These are phyloP conservation scores for Colletotrichum somersetense DNA, from an alignment of 2,329 filamentous ascomycete species.

Conservation along the genomic window DNA sequence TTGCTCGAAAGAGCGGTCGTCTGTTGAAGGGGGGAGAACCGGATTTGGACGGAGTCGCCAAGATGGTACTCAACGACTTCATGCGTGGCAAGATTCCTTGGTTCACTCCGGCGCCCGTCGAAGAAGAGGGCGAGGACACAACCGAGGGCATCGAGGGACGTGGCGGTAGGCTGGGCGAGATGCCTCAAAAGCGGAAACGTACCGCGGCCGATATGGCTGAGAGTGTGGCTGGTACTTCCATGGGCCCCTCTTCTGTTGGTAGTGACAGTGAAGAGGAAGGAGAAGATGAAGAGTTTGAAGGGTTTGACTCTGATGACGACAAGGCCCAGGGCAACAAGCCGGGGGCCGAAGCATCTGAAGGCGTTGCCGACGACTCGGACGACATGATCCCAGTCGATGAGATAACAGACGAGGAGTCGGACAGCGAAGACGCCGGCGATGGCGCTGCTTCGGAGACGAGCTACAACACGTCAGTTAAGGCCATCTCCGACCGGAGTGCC, in stretches of 20 bases:
- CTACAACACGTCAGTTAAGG: constrained; percentile 41
- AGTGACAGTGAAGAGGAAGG: constrained; percentile 46
- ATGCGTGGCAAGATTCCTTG: constrained; percentile 95
- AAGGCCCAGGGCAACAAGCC: constrained; percentile 49
- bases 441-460: constrained; percentile 38
- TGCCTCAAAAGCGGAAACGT: constrained; percentile 82
- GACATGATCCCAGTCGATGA: constrained; percentile 40
- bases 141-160: constrained; percentile 73
- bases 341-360: constrained; percentile 34
- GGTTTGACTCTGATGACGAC: constrained; percentile 60
- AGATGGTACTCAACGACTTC: constrained; percentile 98
- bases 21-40: constrained; percentile 93
- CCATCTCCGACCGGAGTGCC: constrained; percentile 34
- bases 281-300: constrained; percentile 59
- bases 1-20: constrained; percentile 89
- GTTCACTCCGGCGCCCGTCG: constrained; percentile 85
- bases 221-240: constrained; percentile 55
- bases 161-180: constrained; percentile 85
- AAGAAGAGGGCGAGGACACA: constrained; percentile 64
- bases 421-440: constrained; percentile 34
- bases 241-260: constrained; percentile 46
- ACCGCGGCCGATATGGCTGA: constrained; percentile 65
- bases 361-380: constrained; percentile 31
- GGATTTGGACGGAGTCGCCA: constrained; percentile 93
- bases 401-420: constrained; percentile 40